Conservation (phyloP, 176 grass and related monocot species). For the Eleusine indica region DNA sequence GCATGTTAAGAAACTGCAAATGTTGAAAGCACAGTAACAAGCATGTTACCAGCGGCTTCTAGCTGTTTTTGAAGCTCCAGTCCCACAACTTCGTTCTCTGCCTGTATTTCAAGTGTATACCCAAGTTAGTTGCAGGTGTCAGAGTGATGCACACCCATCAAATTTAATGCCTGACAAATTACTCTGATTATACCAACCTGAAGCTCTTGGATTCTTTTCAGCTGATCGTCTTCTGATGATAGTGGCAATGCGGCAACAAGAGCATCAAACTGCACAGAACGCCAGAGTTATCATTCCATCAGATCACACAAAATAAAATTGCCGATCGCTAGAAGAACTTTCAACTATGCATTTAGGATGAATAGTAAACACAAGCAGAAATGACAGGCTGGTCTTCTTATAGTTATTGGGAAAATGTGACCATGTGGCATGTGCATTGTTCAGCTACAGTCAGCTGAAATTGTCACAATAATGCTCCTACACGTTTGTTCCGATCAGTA, state of each 20-base stretch:
- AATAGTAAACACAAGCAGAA: neutral
- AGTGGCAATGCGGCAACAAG: slow-evolving; percentile 83
- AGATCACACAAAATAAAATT: neutral
- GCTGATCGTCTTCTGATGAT: slow-evolving; percentile 50
- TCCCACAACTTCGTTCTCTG: slow-evolving; percentile 82
- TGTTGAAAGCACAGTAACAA: neutral
- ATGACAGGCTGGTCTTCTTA: neutral
- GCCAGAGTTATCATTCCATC: neutral
- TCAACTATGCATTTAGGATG: neutral
- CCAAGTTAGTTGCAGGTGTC: neutral
- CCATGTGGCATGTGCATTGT: neutral
- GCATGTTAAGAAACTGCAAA: slow-evolving; percentile 5
- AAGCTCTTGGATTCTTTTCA: slow-evolving; percentile 84
- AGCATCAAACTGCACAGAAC: slow-evolving; percentile 74
- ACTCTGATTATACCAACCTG: slow-evolving; percentile 51
- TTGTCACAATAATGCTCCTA: neutral
- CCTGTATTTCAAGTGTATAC: slow-evolving; percentile 44
- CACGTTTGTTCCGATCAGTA: too few species aligned
- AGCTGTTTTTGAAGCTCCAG: slow-evolving; percentile 88
- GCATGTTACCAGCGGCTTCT: slow-evolving; percentile 69
- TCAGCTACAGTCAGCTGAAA: neutral
- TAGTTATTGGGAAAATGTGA: neutral
- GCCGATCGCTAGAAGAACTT: neutral
- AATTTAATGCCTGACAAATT: neutral
- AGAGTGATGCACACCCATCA: neutral